Percentiles rank a stretch among this genome's conserved stretches.
Conservation (phyloP, 2,329 filamentous ascomycete genomes). For the Cercospora zeina region DNA sequence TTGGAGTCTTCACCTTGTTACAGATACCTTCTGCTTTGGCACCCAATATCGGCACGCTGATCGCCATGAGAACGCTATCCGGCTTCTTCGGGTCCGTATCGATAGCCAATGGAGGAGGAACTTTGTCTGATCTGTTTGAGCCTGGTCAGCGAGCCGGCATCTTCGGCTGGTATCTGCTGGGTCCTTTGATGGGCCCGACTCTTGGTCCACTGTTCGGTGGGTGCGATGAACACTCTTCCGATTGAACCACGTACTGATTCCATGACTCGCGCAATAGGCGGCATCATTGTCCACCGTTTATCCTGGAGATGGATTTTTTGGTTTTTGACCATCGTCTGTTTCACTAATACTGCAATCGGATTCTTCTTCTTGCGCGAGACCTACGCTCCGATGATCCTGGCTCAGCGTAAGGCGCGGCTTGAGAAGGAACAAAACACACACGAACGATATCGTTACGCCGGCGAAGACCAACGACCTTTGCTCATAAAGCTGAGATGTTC, state of each 20-base stretch:
- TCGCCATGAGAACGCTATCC: constrained; percentile 48
- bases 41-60: constrained; percentile 50
- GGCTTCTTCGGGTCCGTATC: constrained; percentile 55
- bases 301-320: constrained; percentile 55
- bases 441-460: constrained; percentile 46
- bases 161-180: constrained; percentile 50
- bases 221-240: background rate
- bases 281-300: constrained; percentile 48
- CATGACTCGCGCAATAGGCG: constrained; percentile 20
- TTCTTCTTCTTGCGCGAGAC: constrained; percentile 50
- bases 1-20: constrained; percentile 48
- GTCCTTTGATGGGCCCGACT: constrained; percentile 46
- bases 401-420: constrained; percentile 39
- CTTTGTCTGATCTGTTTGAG: constrained; percentile 55
- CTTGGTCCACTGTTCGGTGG: constrained; percentile 47
- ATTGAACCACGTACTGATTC: background rate
- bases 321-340: constrained; percentile 48
- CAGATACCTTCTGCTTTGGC: constrained; percentile 52
- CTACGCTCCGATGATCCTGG: constrained; percentile 47
- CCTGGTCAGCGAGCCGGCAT: constrained; percentile 49
- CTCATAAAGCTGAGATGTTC: constrained; percentile 42
- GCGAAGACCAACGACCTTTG: constrained; percentile 46
- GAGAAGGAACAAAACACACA: constrained; percentile 42
- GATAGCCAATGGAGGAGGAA: constrained; percentile 55
- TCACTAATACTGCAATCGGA: constrained; percentile 45